Evolutionary conservation across 2,329 filamentous ascomycete species (phyloP).

Genomic region (Parascedosporium putredinis): DNA sequence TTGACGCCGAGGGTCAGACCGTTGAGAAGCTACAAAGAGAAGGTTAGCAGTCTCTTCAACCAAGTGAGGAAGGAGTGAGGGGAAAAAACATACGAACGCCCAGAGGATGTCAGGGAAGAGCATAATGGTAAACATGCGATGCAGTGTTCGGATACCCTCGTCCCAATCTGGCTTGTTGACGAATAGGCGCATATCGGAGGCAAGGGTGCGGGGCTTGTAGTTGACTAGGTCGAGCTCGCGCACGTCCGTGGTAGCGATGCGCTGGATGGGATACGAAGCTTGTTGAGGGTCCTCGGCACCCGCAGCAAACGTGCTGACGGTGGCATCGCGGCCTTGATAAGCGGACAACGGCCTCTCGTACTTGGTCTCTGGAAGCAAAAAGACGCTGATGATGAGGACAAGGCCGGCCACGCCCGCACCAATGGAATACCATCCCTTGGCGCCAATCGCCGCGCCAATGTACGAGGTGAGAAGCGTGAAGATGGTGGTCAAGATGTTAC

Average conservation of each 20-base stretch:
- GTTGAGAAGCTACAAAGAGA: slow-evolving; percentile 7
- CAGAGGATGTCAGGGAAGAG: slow-evolving; percentile 31
- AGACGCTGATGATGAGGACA: slow-evolving; percentile 23
- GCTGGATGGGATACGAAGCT: slow-evolving; percentile 12
- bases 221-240: slow-evolving; percentile 23
- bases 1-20: slow-evolving; percentile 28
- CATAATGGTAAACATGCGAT: slow-evolving; percentile 21
- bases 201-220: slow-evolving; percentile 24
- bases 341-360: slow-evolving; percentile 20
- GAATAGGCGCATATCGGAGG: slow-evolving; percentile 27
- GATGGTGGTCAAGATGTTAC: slow-evolving; percentile 26
- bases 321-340: slow-evolving; percentile 22
- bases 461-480: slow-evolving; percentile 28
- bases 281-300: slow-evolving; percentile 12
- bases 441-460: slow-evolving; percentile 29
- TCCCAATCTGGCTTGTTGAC: slow-evolving; percentile 27
- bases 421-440: slow-evolving; percentile 31
- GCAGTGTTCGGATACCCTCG: slow-evolving; percentile 14
- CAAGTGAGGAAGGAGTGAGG: neutral
- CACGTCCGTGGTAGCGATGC: slow-evolving; percentile 3
- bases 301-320: slow-evolving; percentile 12
- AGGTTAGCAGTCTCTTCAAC: neutral
- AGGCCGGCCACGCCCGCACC: slow-evolving; percentile 24
- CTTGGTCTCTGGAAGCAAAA: slow-evolving; percentile 31
- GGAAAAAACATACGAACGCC: slow-evolving; percentile 18